Evolutionary conservation across 2,329 filamentous ascomycete genomes (phyloP).

Genomic region (Aspergillus ustus): DNA sequence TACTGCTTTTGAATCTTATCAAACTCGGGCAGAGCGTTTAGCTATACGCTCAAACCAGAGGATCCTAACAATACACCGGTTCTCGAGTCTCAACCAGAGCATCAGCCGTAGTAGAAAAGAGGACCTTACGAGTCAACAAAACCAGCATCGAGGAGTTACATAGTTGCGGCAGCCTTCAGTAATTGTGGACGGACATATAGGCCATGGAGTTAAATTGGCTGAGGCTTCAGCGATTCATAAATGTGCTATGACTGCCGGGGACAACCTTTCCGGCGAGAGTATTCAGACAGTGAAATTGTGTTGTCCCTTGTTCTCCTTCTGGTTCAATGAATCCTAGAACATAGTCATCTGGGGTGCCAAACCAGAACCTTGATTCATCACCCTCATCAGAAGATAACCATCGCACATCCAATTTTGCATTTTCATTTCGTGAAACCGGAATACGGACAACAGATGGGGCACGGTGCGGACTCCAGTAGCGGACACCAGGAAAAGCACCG

Average conservation of each 20-base stretch:
- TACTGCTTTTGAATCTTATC: no score
- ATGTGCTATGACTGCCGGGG: slow-evolving; percentile 23
- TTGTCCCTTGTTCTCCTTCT: slow-evolving; percentile 20
- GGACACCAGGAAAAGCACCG: slow-evolving; percentile 36
- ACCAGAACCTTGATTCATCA: slow-evolving; percentile 38
- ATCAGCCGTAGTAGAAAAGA: no score
- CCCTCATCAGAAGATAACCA: slow-evolving; percentile 34
- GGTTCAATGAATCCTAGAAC: slow-evolving; percentile 38
- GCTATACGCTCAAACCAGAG: no score
- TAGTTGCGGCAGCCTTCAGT: no score
- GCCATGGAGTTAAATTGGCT: background rate
- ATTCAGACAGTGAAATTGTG: slow-evolving; percentile 35
- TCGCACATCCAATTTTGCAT: slow-evolving; percentile 40
- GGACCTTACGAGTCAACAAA: no score
- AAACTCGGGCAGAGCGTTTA: no score
- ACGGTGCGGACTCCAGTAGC: slow-evolving; percentile 38
- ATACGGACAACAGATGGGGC: slow-evolving; percentile 37
- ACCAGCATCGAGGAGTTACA: no score
- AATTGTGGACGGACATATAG: background rate
- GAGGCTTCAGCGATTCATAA: slow-evolving; percentile 25
- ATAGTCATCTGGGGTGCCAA: slow-evolving; percentile 41
- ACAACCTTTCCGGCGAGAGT: slow-evolving; percentile 30
- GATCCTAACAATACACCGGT: no score
- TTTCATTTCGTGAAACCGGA: slow-evolving; percentile 38
- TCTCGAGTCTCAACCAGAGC: no score